Evolutionary conservation across 805 yeast species (phyloP).

Genomic region (Wickerhamiella cacticola): DNA sequence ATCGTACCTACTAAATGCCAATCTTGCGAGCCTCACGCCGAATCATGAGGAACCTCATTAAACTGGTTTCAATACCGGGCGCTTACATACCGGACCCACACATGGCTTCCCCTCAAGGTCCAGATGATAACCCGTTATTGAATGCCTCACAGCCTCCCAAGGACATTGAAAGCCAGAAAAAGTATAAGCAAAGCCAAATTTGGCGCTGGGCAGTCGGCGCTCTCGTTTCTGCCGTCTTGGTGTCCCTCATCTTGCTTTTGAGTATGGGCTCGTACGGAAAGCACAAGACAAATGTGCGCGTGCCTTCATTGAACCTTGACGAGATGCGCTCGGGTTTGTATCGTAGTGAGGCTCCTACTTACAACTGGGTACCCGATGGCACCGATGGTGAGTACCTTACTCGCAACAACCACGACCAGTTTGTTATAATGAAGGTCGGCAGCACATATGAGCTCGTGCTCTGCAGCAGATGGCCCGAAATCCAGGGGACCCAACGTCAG

Average conservation of each 20-base stretch:
- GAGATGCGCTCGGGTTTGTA: slow-evolving; percentile 20
- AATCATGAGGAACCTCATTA: too few relatives aligned
- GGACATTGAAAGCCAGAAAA: background rate
- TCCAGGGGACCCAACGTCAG: slow-evolving; percentile 31
- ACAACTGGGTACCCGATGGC: slow-evolving; percentile 20
- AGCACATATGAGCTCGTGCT: slow-evolving; percentile 11
- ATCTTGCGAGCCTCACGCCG: too few relatives aligned
- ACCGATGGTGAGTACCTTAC: slow-evolving; percentile 18
- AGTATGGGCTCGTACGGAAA: background rate
- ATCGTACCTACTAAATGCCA: too few relatives aligned
- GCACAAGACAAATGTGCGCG: slow-evolving; percentile 3
- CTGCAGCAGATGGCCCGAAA: slow-evolving; percentile 28
- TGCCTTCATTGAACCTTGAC: slow-evolving; percentile 14
- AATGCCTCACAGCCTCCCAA: background rate
- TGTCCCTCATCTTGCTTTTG: background rate
- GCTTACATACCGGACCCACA: slow-evolving; percentile 8
- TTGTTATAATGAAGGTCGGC: background rate
- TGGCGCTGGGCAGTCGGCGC: slow-evolving; percentile 5
- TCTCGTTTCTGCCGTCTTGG: background rate
- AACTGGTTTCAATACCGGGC: background rate
- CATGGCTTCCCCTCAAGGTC: slow-evolving; percentile 3
- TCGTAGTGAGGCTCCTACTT: slow-evolving; percentile 1
- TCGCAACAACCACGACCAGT: background rate
- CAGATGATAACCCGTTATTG: background rate
- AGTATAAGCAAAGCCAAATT: background rate